A percentile compares a stretch with the other conserved stretches of the same genome.
phyloP scores from a whole-genome alignment of 768 basidiomycete genomes.

The Podaxis sp. region DNA sequence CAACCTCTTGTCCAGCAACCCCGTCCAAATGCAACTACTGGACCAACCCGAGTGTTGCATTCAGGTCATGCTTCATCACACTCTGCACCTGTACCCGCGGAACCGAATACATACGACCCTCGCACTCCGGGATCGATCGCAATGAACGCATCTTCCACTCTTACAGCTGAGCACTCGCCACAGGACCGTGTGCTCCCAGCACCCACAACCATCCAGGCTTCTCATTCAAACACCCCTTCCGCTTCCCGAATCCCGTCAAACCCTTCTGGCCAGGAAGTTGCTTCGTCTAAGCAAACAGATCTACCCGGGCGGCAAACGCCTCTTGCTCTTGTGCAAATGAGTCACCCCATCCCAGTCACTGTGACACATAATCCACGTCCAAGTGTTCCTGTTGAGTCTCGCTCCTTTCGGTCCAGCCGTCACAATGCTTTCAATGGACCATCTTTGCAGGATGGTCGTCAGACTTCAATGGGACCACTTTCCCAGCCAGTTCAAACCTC shows the following conservation, averaged over 20 bases:
- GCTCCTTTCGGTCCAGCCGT: not conserved
- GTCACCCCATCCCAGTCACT: not conserved
- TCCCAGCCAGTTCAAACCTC: not conserved
- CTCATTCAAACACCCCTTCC: not conserved
- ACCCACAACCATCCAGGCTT: not conserved
- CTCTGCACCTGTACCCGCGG: not conserved
- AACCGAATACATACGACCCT: not conserved
- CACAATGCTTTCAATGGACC: not conserved
- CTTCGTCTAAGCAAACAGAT: not conserved
- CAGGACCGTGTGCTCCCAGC: not conserved
- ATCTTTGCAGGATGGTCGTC: not conserved
- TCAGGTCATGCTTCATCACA: not conserved
- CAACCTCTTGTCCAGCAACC: not conserved
- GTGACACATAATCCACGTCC: not conserved
- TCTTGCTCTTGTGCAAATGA: not conserved
- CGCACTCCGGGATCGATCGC: not conserved
- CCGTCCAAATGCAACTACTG: not conserved
- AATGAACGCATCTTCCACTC: not conserved
- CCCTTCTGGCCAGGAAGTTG: not conserved
- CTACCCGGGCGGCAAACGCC: not conserved
- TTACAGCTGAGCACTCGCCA: not conserved
- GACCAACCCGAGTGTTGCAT: not conserved
- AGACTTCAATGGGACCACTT: not conserved
- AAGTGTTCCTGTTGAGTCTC: not conserved
- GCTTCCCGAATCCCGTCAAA: not conserved